These are phyloP conservation scores for Leucocoprinus birnbaumii DNA, from an alignment of 768 basidiomycete genomes.

Conservation along the genomic window DNA sequence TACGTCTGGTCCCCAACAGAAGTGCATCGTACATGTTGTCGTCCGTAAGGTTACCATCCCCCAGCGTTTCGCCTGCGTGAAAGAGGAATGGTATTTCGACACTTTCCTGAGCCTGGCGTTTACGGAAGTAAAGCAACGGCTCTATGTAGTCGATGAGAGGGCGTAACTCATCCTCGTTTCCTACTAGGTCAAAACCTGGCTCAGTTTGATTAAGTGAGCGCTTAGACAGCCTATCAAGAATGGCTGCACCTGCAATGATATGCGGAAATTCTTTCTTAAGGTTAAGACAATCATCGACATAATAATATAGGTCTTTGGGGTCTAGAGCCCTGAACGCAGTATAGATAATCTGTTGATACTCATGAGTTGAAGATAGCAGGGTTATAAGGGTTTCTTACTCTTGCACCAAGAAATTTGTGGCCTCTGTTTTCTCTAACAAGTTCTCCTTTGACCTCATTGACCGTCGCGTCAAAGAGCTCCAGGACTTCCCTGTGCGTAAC, in stretches of 20 bases:
- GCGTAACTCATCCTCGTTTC: conserved; percentile 58
- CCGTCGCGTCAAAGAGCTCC: conserved; percentile 44
- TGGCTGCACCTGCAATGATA: conserved; percentile 61
- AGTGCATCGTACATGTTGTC: conserved; percentile 78
- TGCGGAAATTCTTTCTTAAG: conserved; percentile 76
- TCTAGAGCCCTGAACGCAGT: conserved; percentile 55
- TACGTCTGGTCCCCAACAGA: conserved; percentile 72
- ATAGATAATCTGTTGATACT: conserved; percentile 63
- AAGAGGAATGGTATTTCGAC: conserved; percentile 75
- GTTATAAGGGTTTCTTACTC: no score
- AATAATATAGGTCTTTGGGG: conserved; percentile 56
- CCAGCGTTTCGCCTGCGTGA: conserved; percentile 79
- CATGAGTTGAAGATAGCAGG: neutral
- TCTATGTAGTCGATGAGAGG: conserved; percentile 64
- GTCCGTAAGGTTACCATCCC: conserved; percentile 75
- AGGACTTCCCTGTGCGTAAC: conserved; percentile 62
- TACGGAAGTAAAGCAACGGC: conserved; percentile 55
- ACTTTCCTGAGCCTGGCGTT: conserved; percentile 51
- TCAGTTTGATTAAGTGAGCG: neutral
- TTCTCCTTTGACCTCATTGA: conserved; percentile 51
- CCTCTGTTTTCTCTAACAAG: conserved; percentile 49
- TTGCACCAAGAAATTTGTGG: conserved; percentile 44
- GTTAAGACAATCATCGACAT: conserved; percentile 70
- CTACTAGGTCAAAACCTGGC: conserved; percentile 81
- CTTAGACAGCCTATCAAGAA: no score